These are phyloP conservation scores for Stagonosporopsis rhizophila DNA, from an alignment of 2,329 filamentous ascomycete species.

Conservation along the genomic window DNA sequence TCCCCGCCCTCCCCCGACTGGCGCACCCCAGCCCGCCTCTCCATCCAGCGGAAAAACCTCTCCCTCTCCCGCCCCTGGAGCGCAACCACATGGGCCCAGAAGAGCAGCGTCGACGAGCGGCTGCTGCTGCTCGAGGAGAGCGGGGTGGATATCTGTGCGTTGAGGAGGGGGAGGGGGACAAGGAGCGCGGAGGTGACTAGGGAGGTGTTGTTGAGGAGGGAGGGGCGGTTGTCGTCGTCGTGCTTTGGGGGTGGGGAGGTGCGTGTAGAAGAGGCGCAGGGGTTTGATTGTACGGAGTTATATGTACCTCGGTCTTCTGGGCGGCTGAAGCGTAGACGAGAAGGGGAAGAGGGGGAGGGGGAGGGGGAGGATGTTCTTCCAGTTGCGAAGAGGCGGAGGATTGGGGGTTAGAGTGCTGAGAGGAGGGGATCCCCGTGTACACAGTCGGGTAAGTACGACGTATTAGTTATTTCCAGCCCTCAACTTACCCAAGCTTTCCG, in stretches of 20 bases:
- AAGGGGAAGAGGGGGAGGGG: no score
- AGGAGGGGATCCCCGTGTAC: no score
- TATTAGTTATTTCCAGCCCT: no score
- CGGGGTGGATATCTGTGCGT: not conserved
- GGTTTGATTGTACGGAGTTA: not conserved
- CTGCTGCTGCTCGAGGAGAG: conserved; percentile 6
- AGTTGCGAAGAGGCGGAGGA: not conserved
- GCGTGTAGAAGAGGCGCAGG: not conserved
- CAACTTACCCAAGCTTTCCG: no score
- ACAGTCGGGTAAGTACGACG: no score
- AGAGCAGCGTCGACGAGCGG: conserved; percentile 10
- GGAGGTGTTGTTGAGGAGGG: not conserved
- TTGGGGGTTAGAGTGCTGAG: not conserved
- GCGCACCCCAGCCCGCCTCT: not conserved
- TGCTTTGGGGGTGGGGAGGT: not conserved
- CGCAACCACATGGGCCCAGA: conserved; percentile 13
- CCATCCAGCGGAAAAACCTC: conserved; percentile 5
- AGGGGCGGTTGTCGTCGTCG: no score
- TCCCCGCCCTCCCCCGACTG: not conserved
- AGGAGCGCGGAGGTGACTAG: conserved; percentile 6
- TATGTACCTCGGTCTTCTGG: not conserved
- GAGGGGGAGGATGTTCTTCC: not conserved
- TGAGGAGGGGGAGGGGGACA: not conserved
- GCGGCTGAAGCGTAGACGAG: conserved; percentile 6
- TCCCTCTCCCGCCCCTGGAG: conserved; percentile 10